A percentile compares a stretch with the other conserved stretches of the same genome.
Evolutionary conservation across 192 early-diverging fungal species (phyloP).

Genomic region (Backusella liffmaniae): DNA sequence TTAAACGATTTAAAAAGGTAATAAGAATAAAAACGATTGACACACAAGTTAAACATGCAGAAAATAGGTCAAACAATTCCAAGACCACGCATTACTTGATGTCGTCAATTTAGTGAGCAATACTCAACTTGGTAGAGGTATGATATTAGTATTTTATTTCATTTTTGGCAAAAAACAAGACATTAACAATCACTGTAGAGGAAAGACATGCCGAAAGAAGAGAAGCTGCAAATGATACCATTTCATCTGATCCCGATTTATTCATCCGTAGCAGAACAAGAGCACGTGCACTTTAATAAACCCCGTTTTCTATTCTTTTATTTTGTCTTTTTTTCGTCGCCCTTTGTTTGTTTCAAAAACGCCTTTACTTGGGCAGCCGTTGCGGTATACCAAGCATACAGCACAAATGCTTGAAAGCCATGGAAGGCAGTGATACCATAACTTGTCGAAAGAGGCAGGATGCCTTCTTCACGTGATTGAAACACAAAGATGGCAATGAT

Average conservation of each 20-base stretch:
- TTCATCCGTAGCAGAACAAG: background rate
- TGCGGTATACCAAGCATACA: constrained; percentile 5
- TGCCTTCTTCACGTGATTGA: constrained; percentile 5
- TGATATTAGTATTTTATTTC: too few relatives aligned
- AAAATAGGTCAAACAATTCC: too few relatives aligned
- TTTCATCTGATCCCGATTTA: background rate
- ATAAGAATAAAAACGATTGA: too few relatives aligned
- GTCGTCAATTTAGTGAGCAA: too few relatives aligned
- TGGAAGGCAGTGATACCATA: background rate
- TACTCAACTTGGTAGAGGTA: too few relatives aligned
- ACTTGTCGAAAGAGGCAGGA: background rate
- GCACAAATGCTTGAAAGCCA: background rate
- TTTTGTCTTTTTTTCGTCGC: background rate
- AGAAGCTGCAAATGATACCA: background rate
- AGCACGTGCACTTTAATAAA: background rate
- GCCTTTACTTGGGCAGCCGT: constrained; percentile 11
- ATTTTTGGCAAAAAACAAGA: background rate
- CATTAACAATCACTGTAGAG: background rate
- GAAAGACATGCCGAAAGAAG: background rate
- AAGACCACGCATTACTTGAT: too few relatives aligned
- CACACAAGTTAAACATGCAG: too few relatives aligned
- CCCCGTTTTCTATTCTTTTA: background rate
- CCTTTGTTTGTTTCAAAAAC: constrained; percentile 3
- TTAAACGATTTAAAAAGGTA: background rate
- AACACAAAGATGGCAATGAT: background rate